Evolutionary conservation across 2,329 filamentous ascomycete species (phyloP).

Genomic region (Xylariaceae sp.): DNA sequence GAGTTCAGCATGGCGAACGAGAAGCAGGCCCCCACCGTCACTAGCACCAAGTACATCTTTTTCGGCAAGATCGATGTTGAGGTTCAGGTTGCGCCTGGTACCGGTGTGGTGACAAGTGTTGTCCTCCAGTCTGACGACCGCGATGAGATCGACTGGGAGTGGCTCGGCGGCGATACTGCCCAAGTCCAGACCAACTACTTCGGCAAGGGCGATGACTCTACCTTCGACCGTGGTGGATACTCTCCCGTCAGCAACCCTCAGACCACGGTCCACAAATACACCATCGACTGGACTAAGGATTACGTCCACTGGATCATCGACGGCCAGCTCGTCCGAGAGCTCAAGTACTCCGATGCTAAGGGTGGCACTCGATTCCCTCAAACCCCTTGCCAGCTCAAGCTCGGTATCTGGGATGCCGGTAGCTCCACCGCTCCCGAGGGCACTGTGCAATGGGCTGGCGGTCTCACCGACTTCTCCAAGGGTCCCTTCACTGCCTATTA

Average conservation of each 20-base stretch:
- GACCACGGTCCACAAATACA: slow-evolving; percentile 57
- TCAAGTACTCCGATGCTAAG: slow-evolving; percentile 54
- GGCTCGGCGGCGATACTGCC: slow-evolving; percentile 68
- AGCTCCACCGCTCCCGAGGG: slow-evolving; percentile 55
- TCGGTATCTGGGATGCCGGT: slow-evolving; percentile 63
- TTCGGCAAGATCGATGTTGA: slow-evolving; percentile 81
- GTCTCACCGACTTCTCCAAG: slow-evolving; percentile 46
- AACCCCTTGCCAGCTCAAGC: slow-evolving; percentile 65
- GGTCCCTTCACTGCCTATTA: slow-evolving; percentile 53
- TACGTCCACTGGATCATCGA: slow-evolving; percentile 62
- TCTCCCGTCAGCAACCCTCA: slow-evolving; percentile 52
- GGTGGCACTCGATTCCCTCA: slow-evolving; percentile 60
- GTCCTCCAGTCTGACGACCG: slow-evolving; percentile 87
- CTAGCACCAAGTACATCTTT: slow-evolving; percentile 86
- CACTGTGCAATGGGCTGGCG: slow-evolving; percentile 67
- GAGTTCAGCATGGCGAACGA: slow-evolving; percentile 63
- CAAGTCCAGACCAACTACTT: slow-evolving; percentile 88
- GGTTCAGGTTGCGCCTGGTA: slow-evolving; percentile 72
- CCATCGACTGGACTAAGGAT: slow-evolving; percentile 62
- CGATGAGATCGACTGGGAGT: slow-evolving; percentile 97
- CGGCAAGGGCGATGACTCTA: slow-evolving; percentile 62
- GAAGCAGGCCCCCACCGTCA: slow-evolving; percentile 65
- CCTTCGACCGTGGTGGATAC: slow-evolving; percentile 64
- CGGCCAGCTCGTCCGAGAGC: slow-evolving; percentile 53
- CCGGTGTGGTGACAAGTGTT: slow-evolving; percentile 82